phyloP scores from a whole-genome alignment of 306 rosid species.

The Sophora flavescens region DNA sequence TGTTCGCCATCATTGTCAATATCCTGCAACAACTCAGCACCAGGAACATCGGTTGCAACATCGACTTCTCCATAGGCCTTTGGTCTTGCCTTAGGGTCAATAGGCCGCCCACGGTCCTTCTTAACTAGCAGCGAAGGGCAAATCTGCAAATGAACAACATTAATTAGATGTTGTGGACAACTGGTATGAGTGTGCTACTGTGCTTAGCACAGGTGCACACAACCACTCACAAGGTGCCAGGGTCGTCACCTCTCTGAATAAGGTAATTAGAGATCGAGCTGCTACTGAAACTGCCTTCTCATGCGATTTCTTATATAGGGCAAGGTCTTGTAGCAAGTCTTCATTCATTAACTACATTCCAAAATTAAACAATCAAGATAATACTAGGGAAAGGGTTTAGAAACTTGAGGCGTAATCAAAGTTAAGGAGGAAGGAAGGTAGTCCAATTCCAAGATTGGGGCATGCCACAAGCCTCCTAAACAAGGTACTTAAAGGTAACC shows the following conservation, averaged over 20 bases:
- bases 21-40: slow-evolving; percentile 67
- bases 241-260: slow-evolving; percentile 79
- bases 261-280: slow-evolving; percentile 82
- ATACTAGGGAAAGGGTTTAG: slow-evolving; percentile 7
- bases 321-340: slow-evolving; percentile 95
- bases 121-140: slow-evolving; percentile 87
- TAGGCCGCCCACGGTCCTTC: slow-evolving; percentile 93
- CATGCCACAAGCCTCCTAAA: slow-evolving; percentile 37
- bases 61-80: slow-evolving; percentile 83
- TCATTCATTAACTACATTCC: slow-evolving; percentile 83
- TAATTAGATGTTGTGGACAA: slow-evolving; percentile 20
- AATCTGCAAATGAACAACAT: slow-evolving; percentile 62
- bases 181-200: neutral
- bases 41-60: slow-evolving; percentile 73
- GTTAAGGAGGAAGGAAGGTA: slow-evolving; percentile 24
- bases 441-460: slow-evolving; percentile 30
- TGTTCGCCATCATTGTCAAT: slow-evolving; percentile 49
- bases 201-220: slow-evolving; percentile 25
- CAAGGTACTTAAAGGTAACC: slow-evolving; percentile 3
- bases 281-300: slow-evolving; percentile 92
- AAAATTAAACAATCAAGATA: slow-evolving; percentile 47
- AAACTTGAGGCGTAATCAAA: slow-evolving; percentile 23
- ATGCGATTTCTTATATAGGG: slow-evolving; percentile 88
- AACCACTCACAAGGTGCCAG: slow-evolving; percentile 20
- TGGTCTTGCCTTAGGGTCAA: slow-evolving; percentile 73